Evolutionary conservation across 2,329 filamentous ascomycete species (phyloP), one percentile per base, ranked within the genome.

Genomic region (Fusarium concolor): DNA sequence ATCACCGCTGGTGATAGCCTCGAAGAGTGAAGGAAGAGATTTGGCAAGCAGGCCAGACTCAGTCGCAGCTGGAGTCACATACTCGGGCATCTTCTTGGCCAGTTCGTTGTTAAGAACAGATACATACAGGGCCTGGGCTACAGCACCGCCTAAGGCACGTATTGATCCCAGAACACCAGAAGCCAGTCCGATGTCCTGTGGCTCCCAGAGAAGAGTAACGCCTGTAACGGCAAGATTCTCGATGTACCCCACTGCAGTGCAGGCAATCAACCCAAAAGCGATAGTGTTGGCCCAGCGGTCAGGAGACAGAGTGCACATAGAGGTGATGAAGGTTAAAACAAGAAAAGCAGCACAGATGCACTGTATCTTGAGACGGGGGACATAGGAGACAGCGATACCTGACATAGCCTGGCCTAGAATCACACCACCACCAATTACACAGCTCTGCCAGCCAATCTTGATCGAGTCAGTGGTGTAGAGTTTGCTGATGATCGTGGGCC

Each of bases 141-240:
- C 71, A 33, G 79, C 76, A 28, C 78, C 79, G n/a, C 79, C 79
- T 5, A 79, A 76, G 6, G 79, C 79, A 29, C 83, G 80, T 56
- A 84, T 82, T 20, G 79, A 81, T 12, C 82, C 81, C 29, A 84
- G 79, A 22, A 82, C 77, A 18, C 82, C 82, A 8, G 67, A 80
- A 54, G 72, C 82, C 17, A 84, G 76, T 17, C 82, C 82, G 43
- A 84, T 83, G 62, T 84, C 82, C 63, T 82, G 79, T 7, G 82
- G 75, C 57, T 82, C 82, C 71, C 79, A 82, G 41, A 85, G 77
- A 11, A 83, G 76, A 3, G 81, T 80, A 26, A 84, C 80, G 10
- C 79, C 80, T 1, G 81, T 79, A 49, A 82, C 76, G n/a, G 76
- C 72, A 50, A 81, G 74, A 68, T 79, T 81, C 60, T 81, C 79